These are phyloP conservation scores for Goniomonas avonlea DNA, from an alignment of 78 protist genomes.

Conservation along the genomic window DNA sequence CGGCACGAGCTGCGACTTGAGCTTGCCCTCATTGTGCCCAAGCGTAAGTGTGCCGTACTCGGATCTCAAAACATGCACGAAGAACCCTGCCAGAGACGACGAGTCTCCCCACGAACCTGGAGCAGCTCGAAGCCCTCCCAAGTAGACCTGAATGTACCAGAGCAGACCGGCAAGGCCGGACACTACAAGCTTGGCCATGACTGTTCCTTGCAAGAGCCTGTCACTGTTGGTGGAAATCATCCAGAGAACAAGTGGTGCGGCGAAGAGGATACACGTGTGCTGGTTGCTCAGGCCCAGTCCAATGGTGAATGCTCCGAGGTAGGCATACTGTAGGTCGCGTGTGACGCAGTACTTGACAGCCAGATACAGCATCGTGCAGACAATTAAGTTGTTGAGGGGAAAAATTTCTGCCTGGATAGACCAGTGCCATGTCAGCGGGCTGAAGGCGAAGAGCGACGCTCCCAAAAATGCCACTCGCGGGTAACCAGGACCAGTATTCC, in stretches of 20 bases:
- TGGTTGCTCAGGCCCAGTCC: constrained; percentile 60
- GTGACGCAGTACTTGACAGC: background rate
- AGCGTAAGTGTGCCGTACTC: constrained; percentile 40
- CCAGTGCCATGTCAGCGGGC: constrained; percentile 30
- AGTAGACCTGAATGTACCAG: constrained; percentile 50
- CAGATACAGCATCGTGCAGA: background rate
- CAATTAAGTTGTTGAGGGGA: constrained; percentile 55
- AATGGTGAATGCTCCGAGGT: constrained; percentile 39
- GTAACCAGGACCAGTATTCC: background rate
- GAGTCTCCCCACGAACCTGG: too few relatives aligned
- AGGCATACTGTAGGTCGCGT: too few relatives aligned
- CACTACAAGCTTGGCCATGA: background rate
- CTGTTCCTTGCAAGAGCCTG: background rate
- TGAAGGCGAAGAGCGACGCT: constrained; percentile 21
- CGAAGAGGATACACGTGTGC: constrained; percentile 52
- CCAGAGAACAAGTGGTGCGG: constrained; percentile 46
- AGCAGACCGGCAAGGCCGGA: background rate
- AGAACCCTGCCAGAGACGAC: constrained; percentile 44
- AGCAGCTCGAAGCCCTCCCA: too few relatives aligned
- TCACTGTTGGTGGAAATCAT: background rate
- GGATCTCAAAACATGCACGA: constrained; percentile 51
- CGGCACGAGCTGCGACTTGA: too few relatives aligned
- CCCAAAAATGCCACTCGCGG: background rate
- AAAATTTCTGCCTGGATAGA: constrained; percentile 58
- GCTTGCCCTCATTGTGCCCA: too few relatives aligned